A percentile compares a stretch with the other conserved stretches of the same genome.
Evolutionary conservation across 2,329 filamentous ascomycete species (phyloP).

Genomic region (Fusarium subtropicale): DNA sequence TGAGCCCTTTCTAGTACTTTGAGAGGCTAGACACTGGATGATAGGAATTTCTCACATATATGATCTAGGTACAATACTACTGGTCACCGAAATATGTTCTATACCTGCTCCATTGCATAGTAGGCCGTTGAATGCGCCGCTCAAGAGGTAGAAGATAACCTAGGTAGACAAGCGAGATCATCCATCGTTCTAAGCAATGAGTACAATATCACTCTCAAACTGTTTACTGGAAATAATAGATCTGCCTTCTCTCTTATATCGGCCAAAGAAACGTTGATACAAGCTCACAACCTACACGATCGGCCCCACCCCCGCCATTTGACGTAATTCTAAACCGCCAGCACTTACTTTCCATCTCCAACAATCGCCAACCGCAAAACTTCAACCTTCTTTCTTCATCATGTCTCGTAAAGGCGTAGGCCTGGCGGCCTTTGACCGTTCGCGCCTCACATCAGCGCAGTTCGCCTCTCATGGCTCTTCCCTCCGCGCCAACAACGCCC

Average conservation of each 20-base stretch:
- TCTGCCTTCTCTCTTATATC: not conserved
- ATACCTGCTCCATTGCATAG: not conserved
- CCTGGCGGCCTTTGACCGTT: constrained; percentile 89
- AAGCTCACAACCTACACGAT: not conserved
- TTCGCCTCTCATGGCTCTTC: constrained; percentile 90
- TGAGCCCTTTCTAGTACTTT: not conserved
- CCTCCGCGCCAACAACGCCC: constrained; percentile 85
- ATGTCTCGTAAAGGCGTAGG: constrained; percentile 88
- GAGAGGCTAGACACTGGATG: not conserved
- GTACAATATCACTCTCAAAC: not conserved
- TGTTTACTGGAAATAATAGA: not conserved
- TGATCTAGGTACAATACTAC: not conserved
- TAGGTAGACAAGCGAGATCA: not conserved
- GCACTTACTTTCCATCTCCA: not conserved
- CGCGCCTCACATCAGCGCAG: constrained; percentile 84
- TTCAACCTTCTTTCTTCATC: not conserved
- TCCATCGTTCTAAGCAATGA: not conserved
- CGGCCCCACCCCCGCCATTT: constrained; percentile 35
- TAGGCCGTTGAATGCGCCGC: not conserved
- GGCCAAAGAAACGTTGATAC: not conserved
- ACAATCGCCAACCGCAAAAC: not conserved
- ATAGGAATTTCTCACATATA: not conserved
- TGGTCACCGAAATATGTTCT: not conserved
- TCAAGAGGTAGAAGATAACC: not conserved
- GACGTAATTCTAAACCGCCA: constrained; percentile 34